Evolutionary conservation across 176 grass and related monocot species (phyloP).

Genomic region (Tillandsia leiboldiana): DNA sequence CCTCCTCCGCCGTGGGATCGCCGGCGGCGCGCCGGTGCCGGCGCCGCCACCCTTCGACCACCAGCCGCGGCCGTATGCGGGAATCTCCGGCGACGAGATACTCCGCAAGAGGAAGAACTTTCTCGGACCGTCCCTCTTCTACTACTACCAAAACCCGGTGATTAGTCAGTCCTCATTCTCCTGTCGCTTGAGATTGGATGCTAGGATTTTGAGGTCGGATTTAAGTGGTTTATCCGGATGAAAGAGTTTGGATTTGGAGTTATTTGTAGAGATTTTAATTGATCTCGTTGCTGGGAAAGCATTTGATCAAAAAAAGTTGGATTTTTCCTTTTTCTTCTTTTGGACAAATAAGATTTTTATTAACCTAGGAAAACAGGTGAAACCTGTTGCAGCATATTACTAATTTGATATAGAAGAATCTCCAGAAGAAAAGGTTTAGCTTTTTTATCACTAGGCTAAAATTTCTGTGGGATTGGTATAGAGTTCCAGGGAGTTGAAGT

Average conservation of each 20-base stretch:
- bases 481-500: no score
- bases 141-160: constrained; percentile 99
- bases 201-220: neutral
- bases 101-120: constrained; percentile 61
- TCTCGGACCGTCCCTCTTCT: constrained; percentile 83
- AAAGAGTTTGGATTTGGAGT: neutral
- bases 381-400: no score
- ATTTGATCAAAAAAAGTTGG: neutral
- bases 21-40: constrained; percentile 6
- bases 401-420: no score
- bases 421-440: no score
- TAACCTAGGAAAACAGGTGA: no score
- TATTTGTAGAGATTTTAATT: neutral
- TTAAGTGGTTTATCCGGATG: neutral
- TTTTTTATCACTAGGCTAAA: no score
- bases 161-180: neutral
- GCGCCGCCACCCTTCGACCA: constrained; percentile 69
- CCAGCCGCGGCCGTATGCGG: constrained; percentile 50
- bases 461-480: no score
- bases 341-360: no score
- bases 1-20: constrained; percentile 7
- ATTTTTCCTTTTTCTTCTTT: neutral
- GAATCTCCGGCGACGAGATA: constrained; percentile 52
- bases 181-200: no score
- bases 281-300: no score